Evolutionary conservation across 257 asterid species (phyloP).

Genomic region (Ocimum tenuiflorum): DNA sequence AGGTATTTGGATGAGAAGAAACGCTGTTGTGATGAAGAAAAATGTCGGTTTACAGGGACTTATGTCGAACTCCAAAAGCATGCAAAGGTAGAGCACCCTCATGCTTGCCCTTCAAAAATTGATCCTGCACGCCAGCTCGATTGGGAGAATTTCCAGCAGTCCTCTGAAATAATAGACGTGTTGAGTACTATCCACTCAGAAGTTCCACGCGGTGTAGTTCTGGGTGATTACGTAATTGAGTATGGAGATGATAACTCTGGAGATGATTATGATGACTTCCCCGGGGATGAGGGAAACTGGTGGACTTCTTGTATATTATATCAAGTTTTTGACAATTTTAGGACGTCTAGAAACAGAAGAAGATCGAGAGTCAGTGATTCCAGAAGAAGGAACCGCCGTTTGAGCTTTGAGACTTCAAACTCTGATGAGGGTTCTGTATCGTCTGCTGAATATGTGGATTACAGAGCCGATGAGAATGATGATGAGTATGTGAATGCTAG

Average conservation of each 20-base stretch:
- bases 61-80: constrained; percentile 56
- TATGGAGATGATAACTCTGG: constrained; percentile 75
- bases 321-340: constrained; percentile 66
- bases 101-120: constrained; percentile 56
- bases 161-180: constrained; percentile 78
- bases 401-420: constrained; percentile 55
- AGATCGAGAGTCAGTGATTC: constrained; percentile 59
- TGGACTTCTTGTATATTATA: constrained; percentile 77
- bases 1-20: constrained; percentile 46
- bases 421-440: constrained; percentile 79
- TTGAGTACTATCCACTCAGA: constrained; percentile 81
- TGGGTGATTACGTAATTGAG: constrained; percentile 86
- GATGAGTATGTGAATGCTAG: constrained; percentile 49
- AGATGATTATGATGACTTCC: constrained; percentile 66
- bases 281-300: constrained; percentile 65
- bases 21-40: constrained; percentile 61
- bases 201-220: constrained; percentile 76
- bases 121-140: constrained; percentile 72
- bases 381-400: constrained; percentile 49
- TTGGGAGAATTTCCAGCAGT: constrained; percentile 87
- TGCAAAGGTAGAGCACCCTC: constrained; percentile 58
- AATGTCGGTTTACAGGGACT: constrained; percentile 50
- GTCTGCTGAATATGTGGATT: constrained; percentile 54
- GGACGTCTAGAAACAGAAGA: constrained; percentile 73
- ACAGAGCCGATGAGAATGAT: constrained; percentile 48